These are phyloP conservation scores for Pneumocystis sp. DNA, from an alignment of 1,139 yeast genomes.

Conservation along the genomic window DNA sequence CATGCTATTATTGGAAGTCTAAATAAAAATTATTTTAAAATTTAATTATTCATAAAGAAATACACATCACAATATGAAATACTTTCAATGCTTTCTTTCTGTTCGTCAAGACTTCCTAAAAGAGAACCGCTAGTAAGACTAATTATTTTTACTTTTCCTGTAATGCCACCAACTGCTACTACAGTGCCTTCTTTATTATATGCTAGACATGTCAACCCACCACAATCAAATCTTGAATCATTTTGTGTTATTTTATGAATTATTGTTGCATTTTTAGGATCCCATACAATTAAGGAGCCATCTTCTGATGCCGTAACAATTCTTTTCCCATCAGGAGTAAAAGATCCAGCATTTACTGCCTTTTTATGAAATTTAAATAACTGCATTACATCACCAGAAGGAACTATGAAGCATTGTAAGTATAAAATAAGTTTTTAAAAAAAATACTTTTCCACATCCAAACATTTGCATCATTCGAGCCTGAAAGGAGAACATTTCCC, in stretches of 20 bases:
- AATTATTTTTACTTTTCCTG: conserved; percentile 65
- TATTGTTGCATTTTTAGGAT: conserved; percentile 53
- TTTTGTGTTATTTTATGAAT: conserved; percentile 63
- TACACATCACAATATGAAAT: conserved; percentile 28
- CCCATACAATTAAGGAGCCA: conserved; percentile 78
- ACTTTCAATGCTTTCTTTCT: conserved; percentile 12
- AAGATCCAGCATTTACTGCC: conserved; percentile 38
- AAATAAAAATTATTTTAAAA: conserved; percentile 18
- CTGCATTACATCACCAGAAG: conserved; percentile 33
- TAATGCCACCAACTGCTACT: conserved; percentile 64
- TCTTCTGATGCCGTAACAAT: conserved; percentile 75
- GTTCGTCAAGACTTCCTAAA: conserved; percentile 38
- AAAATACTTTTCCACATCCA: conserved; percentile 56
- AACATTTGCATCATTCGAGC: conserved; percentile 83
- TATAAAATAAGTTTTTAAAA: background rate
- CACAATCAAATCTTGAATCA: conserved; percentile 37
- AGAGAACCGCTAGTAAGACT: conserved; percentile 61
- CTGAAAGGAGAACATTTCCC: conserved; percentile 70
- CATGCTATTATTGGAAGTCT: conserved; percentile 64
- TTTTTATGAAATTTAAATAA: conserved; percentile 51
- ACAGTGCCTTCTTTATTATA: conserved; percentile 21
- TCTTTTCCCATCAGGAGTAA: conserved; percentile 15
- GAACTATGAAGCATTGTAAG: conserved; percentile 23
- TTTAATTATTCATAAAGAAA: conserved; percentile 11
- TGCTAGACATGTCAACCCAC: conserved; percentile 11